Evolutionary conservation across 1,139 yeast species (phyloP), one percentile per base, ranked within the genome.

Genomic region (Kodamaea fungicola): DNA sequence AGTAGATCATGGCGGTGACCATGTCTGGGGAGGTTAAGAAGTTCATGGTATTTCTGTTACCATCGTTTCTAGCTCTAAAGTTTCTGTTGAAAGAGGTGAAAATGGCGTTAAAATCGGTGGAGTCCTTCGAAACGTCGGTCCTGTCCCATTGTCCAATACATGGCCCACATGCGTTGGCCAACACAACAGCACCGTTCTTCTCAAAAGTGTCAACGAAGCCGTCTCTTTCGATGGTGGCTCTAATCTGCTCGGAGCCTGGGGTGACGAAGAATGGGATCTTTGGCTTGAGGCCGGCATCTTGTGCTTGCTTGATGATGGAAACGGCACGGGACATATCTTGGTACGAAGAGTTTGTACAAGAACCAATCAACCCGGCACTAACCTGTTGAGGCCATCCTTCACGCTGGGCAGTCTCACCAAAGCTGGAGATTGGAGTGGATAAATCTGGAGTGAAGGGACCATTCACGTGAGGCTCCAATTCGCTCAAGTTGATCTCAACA

Each of bases 101-200:
- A 44, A 92, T 92, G 38, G 97, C 88, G 57, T 90, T 90, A 37
- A 62, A 64, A 41, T 77, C 82, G 36, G 79, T 73, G 7, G 84
- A 78, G 38, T 76, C 77, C 61, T 83, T 83, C 37, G 83, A 72
- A 35, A 83, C 74, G 44, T 71, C 76, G 10, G 64, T 53, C 66
- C 98, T 81, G 60, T 89, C 96, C 98, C 98, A 92, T 71, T 92
- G 97, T 37, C 98, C 98, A 55, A 92, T 92, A 73, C 98, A 92
- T 47, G 97, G 98, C 42, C 98, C 98, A 72, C 98, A 92, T 10
- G 98, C 98, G 57, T 92, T 92, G 31, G 97, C 96, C 47, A 92
- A 72, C 12, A 92, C 96, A 38, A 80, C 74, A 35, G 96, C 97
- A 40, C 97, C 97, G 52, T 83, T 84, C 34, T 81, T 74, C 59